phyloP scores from a whole-genome alignment of 2,329 filamentous ascomycete genomes.

The Aphanocladium album region DNA sequence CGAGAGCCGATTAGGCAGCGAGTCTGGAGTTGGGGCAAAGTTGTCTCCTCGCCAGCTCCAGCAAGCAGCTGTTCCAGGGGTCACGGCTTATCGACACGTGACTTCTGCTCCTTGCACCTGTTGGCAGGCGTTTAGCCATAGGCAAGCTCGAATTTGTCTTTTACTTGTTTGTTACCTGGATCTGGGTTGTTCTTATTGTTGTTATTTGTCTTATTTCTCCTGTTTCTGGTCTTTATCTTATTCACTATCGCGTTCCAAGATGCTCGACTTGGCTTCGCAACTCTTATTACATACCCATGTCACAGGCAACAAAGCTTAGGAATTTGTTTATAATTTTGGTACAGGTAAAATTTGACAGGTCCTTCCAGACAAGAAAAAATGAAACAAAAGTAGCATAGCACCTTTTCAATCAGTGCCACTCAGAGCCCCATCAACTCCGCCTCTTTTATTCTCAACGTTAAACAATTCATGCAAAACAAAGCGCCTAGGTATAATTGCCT shows the following conservation, averaged over 20 bases:
- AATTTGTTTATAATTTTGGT: background rate
- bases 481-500: constrained; percentile 10
- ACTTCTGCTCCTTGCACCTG: background rate
- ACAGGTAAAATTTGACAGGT: constrained; percentile 10
- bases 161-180: too few species aligned
- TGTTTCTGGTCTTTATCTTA: too few species aligned
- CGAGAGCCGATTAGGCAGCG: background rate
- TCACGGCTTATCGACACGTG: constrained; percentile 7
- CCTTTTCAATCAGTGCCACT: background rate
- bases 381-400: background rate
- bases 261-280: too few species aligned
- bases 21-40: background rate
- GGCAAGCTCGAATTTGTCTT: too few species aligned
- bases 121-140: too few species aligned
- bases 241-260: too few species aligned
- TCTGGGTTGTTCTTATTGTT: too few species aligned
- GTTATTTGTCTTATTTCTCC: too few species aligned
- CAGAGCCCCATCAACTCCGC: background rate
- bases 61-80: constrained; percentile 3
- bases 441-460: constrained; percentile 5
- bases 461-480: constrained; percentile 8
- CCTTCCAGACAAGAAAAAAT: constrained; percentile 2
- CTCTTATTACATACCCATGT: too few species aligned
- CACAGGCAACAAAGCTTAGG: background rate
- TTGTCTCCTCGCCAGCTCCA: background rate